Base-by-base conservation (phyloP, 148 eudicot species). In the Rhododendron griersonianum region DNA sequence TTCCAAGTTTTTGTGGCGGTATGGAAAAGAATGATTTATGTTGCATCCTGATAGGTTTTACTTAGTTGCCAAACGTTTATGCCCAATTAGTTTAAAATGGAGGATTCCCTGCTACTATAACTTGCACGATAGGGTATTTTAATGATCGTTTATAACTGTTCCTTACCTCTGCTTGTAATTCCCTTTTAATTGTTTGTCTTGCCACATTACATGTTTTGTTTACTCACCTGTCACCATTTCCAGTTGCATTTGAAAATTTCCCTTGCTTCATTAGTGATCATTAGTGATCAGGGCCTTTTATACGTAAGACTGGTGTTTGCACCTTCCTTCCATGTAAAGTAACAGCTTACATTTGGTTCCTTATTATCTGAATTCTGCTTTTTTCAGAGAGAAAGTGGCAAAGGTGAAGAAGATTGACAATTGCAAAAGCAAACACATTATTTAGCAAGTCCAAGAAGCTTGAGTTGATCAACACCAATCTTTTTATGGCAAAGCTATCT, bases 311-410 rank as follows among this genome's bases (percentile, higher is more conserved):
- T 19, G 65, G 65, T 59, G 6, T 59, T 59, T 59, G n/a, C n/a
- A 59, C n/a, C 65, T 59, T 59, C 65, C 65, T 59, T 59, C 65
- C 65, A 59, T 59, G n/a, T 59, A n/a, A 65, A n/a, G 13, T n/a
- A 65, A 65, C 71, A 65, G 33, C 18, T 37, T 81, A 76, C 48
- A 19, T 83, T 74, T 73, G 25, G 15, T 73, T 21, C 67, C 48
- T 53, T 65, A 28, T 41, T 53, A 53, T 28, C 48, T 81, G 47
- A 19, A n/a, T 86, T 47, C 44, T 84, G 48, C 77, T 85, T 87
- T 55, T 87, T 89, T 83, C 93, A 94, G 96, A 94, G 86, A 92
- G 92, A 53, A 53, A 80, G 83, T 80, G 83, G 83, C 83, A 80
- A 53, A 80, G 83, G 65, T 80, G 65, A 80, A 50, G 65, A 80